Evolutionary conservation across 148 eudicot genomes (phyloP), one percentile per base, ranked within the genome.

Genomic region (Rhododendron griersonianum): DNA sequence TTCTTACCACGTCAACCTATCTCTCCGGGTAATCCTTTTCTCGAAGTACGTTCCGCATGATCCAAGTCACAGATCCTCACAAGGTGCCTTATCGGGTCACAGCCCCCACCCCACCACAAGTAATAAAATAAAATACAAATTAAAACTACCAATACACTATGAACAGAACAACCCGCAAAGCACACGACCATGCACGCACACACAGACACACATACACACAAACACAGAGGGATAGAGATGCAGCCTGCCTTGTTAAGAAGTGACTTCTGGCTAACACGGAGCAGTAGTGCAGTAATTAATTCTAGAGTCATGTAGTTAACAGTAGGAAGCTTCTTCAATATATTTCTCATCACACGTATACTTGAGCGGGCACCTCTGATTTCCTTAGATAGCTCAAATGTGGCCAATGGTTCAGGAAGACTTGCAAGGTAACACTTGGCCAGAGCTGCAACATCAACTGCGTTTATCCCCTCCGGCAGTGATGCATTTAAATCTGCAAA

Each of bases 291-390:
- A 74, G 99, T 96, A 88, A 96, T 85, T 83, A 96, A 89, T 91
- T 96, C 99, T 71, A 96, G 87, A 5, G 98, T 93, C 99, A 96
- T 95, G 89, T 91, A 96, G 87, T 96, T 96, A 57, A 95, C 98
- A 73, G 93, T 92, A 10, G 99, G 98, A 84, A 96, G 98, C 91
- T 87, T 92, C 93, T 94, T 96, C 89, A 96, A 87, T 84, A 91
- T 91, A 85, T 93, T 92, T 87, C 92, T 92, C 92, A 96, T 87
- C 81, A 69, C 90, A 90, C 84, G 85, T 85, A 96, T 92, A 88
- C 90, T 92, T 74, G 96, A 95, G 6, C 98, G 96, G 83, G 93
- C 92, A 79, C 89, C 84, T 90, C 92, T 92, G 80, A 96, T 92
- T 86, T 95, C 98, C 85, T 92, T 90, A 87, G 93, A 92, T 21